Evolutionary conservation across 192 early-diverging fungal species (phyloP).

Genomic region (Linnemannia schmuckeri): DNA sequence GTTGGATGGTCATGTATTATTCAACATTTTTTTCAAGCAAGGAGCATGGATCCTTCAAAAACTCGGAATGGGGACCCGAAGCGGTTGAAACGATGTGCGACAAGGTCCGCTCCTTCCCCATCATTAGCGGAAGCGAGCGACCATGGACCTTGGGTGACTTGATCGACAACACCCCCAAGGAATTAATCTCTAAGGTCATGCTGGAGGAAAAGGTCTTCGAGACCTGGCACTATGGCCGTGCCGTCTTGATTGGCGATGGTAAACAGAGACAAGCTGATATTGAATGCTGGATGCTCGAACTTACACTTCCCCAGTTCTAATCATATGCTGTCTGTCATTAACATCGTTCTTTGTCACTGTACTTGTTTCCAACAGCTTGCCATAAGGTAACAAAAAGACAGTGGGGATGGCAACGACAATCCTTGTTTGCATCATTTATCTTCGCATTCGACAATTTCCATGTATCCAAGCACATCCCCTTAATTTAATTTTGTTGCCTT

Average conservation of each 20-base stretch:
- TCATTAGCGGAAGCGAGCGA: neutral
- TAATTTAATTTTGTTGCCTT: neutral
- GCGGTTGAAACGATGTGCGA: neutral
- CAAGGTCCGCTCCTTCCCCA: neutral
- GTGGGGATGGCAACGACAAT: no score
- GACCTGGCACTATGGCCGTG: conserved; percentile 9
- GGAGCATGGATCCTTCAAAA: neutral
- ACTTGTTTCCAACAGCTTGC: neutral
- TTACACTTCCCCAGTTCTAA: no score
- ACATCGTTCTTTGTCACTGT: neutral
- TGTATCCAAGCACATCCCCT: neutral
- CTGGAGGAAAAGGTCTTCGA: conserved; percentile 21
- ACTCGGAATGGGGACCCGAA: conserved; percentile 23
- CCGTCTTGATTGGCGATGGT: conserved; percentile 20
- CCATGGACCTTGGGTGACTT: neutral
- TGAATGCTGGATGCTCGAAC: neutral
- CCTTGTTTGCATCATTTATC: no score
- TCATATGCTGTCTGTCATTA: no score
- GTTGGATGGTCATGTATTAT: conserved; percentile 15
- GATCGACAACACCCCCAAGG: neutral
- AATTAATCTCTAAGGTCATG: conserved; percentile 1
- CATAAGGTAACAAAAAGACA: conserved; percentile 15
- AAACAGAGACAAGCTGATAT: neutral
- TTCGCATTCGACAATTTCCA: no score
- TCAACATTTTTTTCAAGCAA: neutral